phyloP scores from a whole-genome alignment of 192 early-diverging fungal species.

The Thamnidium elegans region DNA sequence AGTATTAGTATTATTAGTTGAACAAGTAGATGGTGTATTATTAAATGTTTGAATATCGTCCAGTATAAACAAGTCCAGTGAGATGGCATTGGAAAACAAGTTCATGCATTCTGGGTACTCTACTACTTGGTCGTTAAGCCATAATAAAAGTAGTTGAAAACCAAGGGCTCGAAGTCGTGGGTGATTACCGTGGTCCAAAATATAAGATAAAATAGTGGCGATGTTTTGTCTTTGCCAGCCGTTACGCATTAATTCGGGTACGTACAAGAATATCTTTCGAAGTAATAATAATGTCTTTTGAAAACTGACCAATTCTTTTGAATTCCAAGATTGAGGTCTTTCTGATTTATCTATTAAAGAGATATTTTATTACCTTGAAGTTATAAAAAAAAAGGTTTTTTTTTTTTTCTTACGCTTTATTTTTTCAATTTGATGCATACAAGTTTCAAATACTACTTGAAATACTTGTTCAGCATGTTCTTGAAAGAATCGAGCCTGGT shows the following conservation, averaged over 20 bases:
- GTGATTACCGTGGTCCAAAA: conserved; percentile 69
- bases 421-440: conserved; percentile 69
- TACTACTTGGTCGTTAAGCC: conserved; percentile 64
- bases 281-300: conserved; percentile 63
- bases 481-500: conserved; percentile 75
- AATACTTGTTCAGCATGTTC: conserved; percentile 72
- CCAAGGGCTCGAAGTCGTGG: conserved; percentile 66
- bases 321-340: conserved; percentile 45
- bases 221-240: conserved; percentile 73
- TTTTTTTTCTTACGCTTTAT: conserved; percentile 57
- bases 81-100: conserved; percentile 66
- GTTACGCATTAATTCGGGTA: conserved; percentile 64
- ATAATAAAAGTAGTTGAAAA: conserved; percentile 67
- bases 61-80: conserved; percentile 53
- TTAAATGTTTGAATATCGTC: conserved; percentile 40
- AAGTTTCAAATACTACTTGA: conserved; percentile 63
- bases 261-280: conserved; percentile 63
- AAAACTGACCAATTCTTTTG: conserved; percentile 66
- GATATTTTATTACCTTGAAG: background rate
- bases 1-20: background rate
- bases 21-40: conserved; percentile 14
- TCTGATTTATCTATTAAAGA: conserved; percentile 40
- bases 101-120: conserved; percentile 56
- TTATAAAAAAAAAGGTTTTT: background rate
- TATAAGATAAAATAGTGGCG: conserved; percentile 58